Base-by-base conservation (phyloP, 805 yeast genomes). In the Maudiozyma barnettii region DNA sequence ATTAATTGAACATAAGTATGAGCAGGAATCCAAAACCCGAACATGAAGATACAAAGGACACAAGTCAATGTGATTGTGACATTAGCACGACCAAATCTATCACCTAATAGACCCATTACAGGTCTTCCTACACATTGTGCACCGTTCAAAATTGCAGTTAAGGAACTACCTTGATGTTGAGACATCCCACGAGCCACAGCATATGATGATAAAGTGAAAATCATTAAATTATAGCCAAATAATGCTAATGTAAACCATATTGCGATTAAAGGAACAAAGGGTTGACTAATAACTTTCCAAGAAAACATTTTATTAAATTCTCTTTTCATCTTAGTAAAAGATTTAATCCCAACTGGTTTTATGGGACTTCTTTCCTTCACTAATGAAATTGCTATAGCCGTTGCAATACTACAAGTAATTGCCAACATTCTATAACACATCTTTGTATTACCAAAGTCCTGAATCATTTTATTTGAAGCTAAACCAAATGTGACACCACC, bases 101-200 rank as follows among this genome's bases (percentile, higher is more conserved):
- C 79, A 46, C 76, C 73, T 1, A 64, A 30, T 2, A 65, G 51
- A 0, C 81, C 82, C 56, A 75, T 67, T 12, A 57, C 8, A 2
- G 79, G 78, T 54, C 82, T 65, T 5, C 81, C 81, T 14, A 75
- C 50, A 5, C 68, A 62, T 54, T 77, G 81, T 0, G 71, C 67
- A 8, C 71, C 67, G 50, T 74, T 75, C 47, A 75, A 56, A 10
- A 72, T 63, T 0, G 77, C 77, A 3, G 75, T 70, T 35, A 72
- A 54, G 22, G 66, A 62, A 10, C 79, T 68, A 20, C 76, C 78
- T 45, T 75, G 70, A 23, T 62, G 58, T 10, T 66, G 47, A 0
- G 73, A 51, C 41, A 70, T 56, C 0, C 88, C 89, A 30, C 72
- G 57, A 21, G 73, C 66, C 13, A 65, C 67, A 2, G 75, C 73